Evolutionary conservation across 306 rosid species (phyloP).

Genomic region (Trichosanthes truncata): DNA sequence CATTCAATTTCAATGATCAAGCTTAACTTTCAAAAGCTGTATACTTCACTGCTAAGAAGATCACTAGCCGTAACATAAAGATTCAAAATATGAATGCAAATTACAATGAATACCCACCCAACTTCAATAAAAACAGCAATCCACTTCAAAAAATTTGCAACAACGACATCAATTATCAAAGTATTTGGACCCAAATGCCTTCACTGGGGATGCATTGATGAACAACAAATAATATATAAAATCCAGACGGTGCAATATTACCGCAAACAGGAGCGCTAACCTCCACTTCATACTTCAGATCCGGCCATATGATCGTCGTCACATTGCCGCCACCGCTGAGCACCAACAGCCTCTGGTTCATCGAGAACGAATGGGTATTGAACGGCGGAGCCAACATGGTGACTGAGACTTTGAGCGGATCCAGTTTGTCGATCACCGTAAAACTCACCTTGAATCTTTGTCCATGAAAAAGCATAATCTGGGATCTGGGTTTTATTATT

Average conservation of each 20-base stretch:
- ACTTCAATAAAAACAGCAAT: background rate
- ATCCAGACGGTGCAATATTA: slow-evolving; percentile 45
- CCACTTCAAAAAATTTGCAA: background rate
- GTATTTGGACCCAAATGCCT: slow-evolving; percentile 36
- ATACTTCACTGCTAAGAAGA: too few relatives aligned
- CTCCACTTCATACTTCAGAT: slow-evolving; percentile 14
- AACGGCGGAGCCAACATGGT: slow-evolving; percentile 41
- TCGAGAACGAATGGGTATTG: slow-evolving; percentile 44
- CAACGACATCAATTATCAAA: background rate
- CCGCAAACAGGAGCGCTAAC: slow-evolving; percentile 19
- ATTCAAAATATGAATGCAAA: background rate
- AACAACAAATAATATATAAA: slow-evolving; percentile 34
- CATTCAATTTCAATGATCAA: background rate
- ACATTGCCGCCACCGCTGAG: background rate
- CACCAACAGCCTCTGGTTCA: slow-evolving; percentile 38
- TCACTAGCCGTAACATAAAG: background rate
- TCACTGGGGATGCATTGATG: slow-evolving; percentile 37
- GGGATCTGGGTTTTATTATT: background rate
- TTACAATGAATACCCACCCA: background rate
- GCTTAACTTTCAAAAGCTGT: background rate
- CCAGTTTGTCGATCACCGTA: background rate
- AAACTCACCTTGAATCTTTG: background rate
- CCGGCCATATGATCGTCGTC: background rate
- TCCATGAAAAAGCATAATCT: background rate
- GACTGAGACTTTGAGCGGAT: slow-evolving; percentile 10